Base-by-base conservation (phyloP, 139 green algal species). In the Picochlorum sp. region DNA sequence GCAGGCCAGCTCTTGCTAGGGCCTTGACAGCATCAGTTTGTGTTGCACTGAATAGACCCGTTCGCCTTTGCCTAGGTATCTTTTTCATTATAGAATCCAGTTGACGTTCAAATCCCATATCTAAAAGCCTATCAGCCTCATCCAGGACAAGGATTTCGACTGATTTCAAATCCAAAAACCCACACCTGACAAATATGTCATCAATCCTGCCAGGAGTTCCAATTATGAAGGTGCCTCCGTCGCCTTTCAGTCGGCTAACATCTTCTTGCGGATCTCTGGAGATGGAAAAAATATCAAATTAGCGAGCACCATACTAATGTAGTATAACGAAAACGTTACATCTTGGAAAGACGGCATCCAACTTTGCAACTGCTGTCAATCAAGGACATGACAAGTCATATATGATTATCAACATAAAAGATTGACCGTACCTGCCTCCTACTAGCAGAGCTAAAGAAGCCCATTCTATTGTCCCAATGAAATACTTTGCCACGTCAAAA, bases 51-150 rank as follows among this genome's bases (percentile, higher is more conserved):
- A 98, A 98, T 3, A 98, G 82, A 24, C 70, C 70, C 29, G 88
- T 96, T 33, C 89, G 68, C 4, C 89, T 73, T 76, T 97, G 89
- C 60, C 84, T 83, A 35, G 90, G 90, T 49, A 97, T 75, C 12
- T 72, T 59, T 3, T 43, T 65, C 70, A 97, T 85, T 60, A 97
- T 85, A 5, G 72, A 59, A 33, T 86, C 75, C 24, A 49, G 44
- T 56, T 85, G 73, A 12, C 36, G 49, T 54, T 82, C 70, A 67
- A 98, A 97, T 6, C 88, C 88, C 86, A 96, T 94, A 61, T 96
- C 87, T 45, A 98, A 65, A 61, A 97, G 68, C 9, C 93, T 60
- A 58, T 99, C 90, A 4, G 93, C 91, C 73, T 98, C 91, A 70
- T 98, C 93, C 41, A 98, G 75, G 9, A 98, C 80, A 18, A 97